A percentile compares a stretch with the other conserved stretches of the same genome.
Evolutionary conservation across 306 rosid species (phyloP).

Genomic region (Rubus idaeus): DNA sequence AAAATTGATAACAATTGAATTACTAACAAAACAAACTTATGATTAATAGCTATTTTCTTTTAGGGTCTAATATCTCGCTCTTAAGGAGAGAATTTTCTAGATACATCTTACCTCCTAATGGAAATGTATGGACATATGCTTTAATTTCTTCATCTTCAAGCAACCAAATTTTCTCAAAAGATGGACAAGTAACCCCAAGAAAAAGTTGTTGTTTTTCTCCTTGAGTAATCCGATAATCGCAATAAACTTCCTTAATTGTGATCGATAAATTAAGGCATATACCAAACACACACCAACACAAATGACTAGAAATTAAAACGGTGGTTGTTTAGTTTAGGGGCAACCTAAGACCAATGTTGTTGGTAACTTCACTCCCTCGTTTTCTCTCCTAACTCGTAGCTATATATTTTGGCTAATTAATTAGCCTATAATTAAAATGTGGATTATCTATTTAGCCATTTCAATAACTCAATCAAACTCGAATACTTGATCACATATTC

Average conservation of each 20-base stretch:
- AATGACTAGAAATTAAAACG: too few species aligned
- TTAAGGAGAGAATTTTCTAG: too few species aligned
- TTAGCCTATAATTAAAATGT: background rate
- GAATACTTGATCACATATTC: too few species aligned
- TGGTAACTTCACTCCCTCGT: slow-evolving; percentile 3
- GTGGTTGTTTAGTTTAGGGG: background rate
- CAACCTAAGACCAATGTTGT: slow-evolving; percentile 26
- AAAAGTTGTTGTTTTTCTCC: background rate
- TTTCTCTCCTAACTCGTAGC: slow-evolving; percentile 23
- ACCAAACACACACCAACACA: slow-evolving; percentile 3
- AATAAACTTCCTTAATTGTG: background rate
- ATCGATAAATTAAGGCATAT: background rate
- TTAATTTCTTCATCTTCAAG: background rate
- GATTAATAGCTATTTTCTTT: too few species aligned
- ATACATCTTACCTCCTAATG: background rate
- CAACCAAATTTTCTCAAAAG: background rate
- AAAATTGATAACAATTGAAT: too few species aligned
- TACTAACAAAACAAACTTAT: too few species aligned
- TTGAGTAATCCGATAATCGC: background rate
- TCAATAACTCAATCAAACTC: background rate
- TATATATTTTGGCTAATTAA: too few species aligned
- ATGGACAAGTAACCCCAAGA: background rate
- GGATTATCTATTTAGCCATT: background rate
- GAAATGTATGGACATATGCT: background rate
- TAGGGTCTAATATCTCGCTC: too few species aligned